Base-by-base conservation (phyloP, 1,284 basidiomycete species). In the Sphaerobolus stellatus region DNA sequence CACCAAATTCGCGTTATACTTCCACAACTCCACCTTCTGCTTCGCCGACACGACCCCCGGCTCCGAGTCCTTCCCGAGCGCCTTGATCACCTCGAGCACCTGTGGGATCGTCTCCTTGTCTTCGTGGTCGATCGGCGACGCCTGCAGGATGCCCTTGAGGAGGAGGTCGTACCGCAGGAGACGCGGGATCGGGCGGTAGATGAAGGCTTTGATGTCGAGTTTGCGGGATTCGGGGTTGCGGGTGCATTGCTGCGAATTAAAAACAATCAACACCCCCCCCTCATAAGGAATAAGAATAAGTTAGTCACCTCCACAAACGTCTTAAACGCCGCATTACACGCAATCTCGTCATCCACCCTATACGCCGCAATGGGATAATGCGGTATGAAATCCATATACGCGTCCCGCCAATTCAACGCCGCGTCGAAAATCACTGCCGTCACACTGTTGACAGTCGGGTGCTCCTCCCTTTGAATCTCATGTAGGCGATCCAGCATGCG, bases 331-430 rank as follows among this genome's bases (percentile, higher is more conserved):
- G 79, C 75, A 66, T 98, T 99, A 52, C 76, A 84, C 25, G 76
- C 80, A 73, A 86, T 85, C 74, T 98, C 96, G 48, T 94, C 88
- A 55, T 94, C 92, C 54, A 98, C 89, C 54, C 90, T 80, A 67
- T 92, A 94, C 33, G 90, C 90, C 4, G 95, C 94, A 52, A 97
- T 91, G 1, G 96, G 95, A 67, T 97, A 97, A 70, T 95, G 90
- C 5, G 92, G 88, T 43, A 94, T 88, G 64, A 97, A 98, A 62
- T 92, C 86, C 78, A 92, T 83, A 69, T 99, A 99, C 14, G 91
- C 91, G 49, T 94, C 90, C 11, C 90, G 82, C 81, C 96, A 98
- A 67, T 95, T 92, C 55, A 98, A 77, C 3, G 92, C 92, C 0
- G 94, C 92, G 64, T 93, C 87, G 51, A 94, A 84, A 45, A 98